Evolutionary conservation across 2,329 filamentous ascomycete genomes (phyloP).

Genomic region (Xylariaceae sp.): DNA sequence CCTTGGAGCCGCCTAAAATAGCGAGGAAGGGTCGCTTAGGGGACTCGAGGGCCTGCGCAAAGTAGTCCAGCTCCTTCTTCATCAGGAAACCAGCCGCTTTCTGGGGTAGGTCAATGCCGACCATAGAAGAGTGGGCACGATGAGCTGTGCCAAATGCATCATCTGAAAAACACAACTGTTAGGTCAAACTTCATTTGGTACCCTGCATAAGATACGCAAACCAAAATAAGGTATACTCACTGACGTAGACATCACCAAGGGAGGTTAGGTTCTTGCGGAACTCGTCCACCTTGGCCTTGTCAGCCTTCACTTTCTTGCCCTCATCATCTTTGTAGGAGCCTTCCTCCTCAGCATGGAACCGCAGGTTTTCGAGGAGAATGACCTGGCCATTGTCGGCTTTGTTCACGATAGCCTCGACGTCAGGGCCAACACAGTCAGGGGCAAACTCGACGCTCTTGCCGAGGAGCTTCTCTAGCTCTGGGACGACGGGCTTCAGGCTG

Average conservation of each 20-base stretch:
- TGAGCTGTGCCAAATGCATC: constrained; percentile 98
- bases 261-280: constrained; percentile 96
- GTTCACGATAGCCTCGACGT: constrained; percentile 89
- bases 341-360: constrained; percentile 98
- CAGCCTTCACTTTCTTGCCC: constrained; percentile 97
- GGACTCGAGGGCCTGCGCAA: constrained; percentile 92
- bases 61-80: constrained; percentile 99
- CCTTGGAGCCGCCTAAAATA: constrained; percentile 97
- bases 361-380: constrained; percentile 94
- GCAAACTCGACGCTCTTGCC: constrained; percentile 86
- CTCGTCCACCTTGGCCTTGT: constrained; percentile 88
- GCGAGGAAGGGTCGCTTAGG: constrained; percentile 96
- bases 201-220: constrained; percentile 7
- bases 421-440: constrained; percentile 86
- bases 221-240: constrained; percentile 59
- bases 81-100: constrained; percentile 98
- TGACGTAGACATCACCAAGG: constrained; percentile 95
- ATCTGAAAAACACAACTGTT: constrained; percentile 58
- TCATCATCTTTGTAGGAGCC: constrained; percentile 92
- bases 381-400: constrained; percentile 82
- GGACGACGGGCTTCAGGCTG: constrained; percentile 89
- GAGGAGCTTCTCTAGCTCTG: constrained; percentile 90
- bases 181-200: background rate
- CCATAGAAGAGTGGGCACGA: constrained; percentile 99
- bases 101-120: constrained; percentile 92